A percentile compares a stretch with the other conserved stretches of the same genome.
Evolutionary conservation across 345 rosid species (phyloP).

Genomic region (Cardamine resedifolia): DNA sequence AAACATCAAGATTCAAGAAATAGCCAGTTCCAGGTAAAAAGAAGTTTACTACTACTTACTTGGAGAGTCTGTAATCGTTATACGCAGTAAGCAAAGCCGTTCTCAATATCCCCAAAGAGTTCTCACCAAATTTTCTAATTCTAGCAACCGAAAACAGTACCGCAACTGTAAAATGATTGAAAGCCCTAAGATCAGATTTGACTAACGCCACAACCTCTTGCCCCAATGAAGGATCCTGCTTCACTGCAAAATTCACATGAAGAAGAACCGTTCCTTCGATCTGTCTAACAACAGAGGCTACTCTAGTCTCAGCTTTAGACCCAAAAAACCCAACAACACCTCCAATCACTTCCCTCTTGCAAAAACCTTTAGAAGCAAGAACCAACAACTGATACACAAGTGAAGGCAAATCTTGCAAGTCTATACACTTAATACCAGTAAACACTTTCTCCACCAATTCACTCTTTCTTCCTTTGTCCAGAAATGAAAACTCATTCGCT

Average conservation of each 20-base stretch:
- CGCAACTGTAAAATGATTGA: constrained; percentile 69
- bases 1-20: neutral
- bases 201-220: constrained; percentile 67
- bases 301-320: constrained; percentile 47
- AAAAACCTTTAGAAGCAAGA: constrained; percentile 77
- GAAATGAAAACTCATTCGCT: constrained; percentile 54
- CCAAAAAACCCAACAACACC: constrained; percentile 73
- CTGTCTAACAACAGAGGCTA: constrained; percentile 59
- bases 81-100: constrained; percentile 60
- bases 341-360: constrained; percentile 65
- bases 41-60: constrained; percentile 36
- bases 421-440: constrained; percentile 51
- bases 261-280: constrained; percentile 82
- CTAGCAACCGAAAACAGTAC: constrained; percentile 74
- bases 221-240: constrained; percentile 85
- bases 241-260: constrained; percentile 83
- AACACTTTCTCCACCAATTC: constrained; percentile 73
- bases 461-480: constrained; percentile 53
- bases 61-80: constrained; percentile 56
- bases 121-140: constrained; percentile 64
- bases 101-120: constrained; percentile 50
- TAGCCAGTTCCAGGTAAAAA: neutral
- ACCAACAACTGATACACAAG: constrained; percentile 72
- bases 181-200: constrained; percentile 53
- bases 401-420: constrained; percentile 76